Evolutionary conservation across 78 protist genomes (phyloP), one percentile per base, ranked within the genome.

Genomic region (Protostelium mycophagum): DNA sequence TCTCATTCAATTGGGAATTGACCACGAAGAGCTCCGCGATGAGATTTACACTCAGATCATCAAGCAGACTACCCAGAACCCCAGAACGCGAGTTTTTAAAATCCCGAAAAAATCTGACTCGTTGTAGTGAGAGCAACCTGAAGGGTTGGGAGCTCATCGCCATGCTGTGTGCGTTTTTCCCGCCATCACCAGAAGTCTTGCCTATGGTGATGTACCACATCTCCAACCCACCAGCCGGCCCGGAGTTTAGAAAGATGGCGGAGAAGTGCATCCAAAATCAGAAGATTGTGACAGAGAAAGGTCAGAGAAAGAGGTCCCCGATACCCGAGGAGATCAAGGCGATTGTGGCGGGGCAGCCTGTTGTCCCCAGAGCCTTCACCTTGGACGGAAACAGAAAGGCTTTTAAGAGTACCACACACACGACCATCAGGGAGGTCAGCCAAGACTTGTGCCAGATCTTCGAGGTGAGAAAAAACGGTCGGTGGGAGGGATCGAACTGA

Each of bases 11-110:
- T 25, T 5, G 5, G 73, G 73, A 5, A 51, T 51, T 16, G 73
- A 51, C 16, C 73, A 51, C 73, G 73, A 51, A 73, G 94, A 92
- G 0, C 31, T 92, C 25, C 37, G 94, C n/a, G 94, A 92, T 85
- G 94, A 92, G 87, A 51, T 92, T 73, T 92, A 86, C 88, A 86
- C 90, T n/a, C 94, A 92, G 83, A 89, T 83, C 38, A 87, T 90
- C 88, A 91, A 92, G 89, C 94, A 92, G 85, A 92, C 94, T 88
- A 92, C 89, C 83, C 36, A 63, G 28, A 92, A 92, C 63, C 94
- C 94, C 36, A 88, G 87, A 16, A 51, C 31, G 73, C 16, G 31
- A 51, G 73, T 51, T 16, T 25, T 25, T 16, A 51, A 5, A 51
- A 25, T 51, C 73, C 5, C 73, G 73, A 51, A 16, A 51, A 16